A percentile compares a stretch with the other conserved stretches of the same genome.
These are phyloP conservation scores for Paraurostyla sp. DNA, from an alignment of 73 alveolate genomes.

Conservation along the genomic window DNA sequence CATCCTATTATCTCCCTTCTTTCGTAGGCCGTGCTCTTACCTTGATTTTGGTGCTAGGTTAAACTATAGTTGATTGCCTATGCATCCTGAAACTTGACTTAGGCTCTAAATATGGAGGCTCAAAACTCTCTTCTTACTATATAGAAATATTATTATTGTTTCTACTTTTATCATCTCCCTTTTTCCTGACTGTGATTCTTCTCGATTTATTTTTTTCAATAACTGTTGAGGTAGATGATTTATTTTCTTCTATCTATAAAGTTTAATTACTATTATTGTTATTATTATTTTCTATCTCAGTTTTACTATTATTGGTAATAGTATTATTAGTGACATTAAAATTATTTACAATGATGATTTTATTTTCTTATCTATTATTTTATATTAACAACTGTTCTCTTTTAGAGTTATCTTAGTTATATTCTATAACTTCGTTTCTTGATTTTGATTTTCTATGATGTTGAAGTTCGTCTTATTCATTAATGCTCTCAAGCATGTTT, in stretches of 20 bases:
- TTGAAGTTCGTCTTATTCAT: no score
- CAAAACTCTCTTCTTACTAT: no score
- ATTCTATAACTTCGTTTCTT: neutral
- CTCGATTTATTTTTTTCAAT: neutral
- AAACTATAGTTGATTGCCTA: no score
- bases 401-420: neutral
- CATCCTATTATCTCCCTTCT: no score
- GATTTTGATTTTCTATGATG: no score
- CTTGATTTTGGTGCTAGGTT: no score
- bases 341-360: slow-evolving; percentile 24
- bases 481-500: neutral
- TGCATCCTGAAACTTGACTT: no score
- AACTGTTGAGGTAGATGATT: neutral
- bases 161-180: neutral
- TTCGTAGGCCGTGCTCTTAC: no score
- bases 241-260: neutral
- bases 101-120: no score
- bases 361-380: neutral
- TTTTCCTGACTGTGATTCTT: neutral
- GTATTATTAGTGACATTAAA: slow-evolving; percentile 35
- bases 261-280: neutral
- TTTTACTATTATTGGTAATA: neutral
- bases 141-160: neutral
- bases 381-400: neutral
- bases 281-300: neutral